These are phyloP conservation scores for Aspergillus wentii DNA, from an alignment of 495 filamentous ascomycete genomes.

Conservation along the genomic window DNA sequence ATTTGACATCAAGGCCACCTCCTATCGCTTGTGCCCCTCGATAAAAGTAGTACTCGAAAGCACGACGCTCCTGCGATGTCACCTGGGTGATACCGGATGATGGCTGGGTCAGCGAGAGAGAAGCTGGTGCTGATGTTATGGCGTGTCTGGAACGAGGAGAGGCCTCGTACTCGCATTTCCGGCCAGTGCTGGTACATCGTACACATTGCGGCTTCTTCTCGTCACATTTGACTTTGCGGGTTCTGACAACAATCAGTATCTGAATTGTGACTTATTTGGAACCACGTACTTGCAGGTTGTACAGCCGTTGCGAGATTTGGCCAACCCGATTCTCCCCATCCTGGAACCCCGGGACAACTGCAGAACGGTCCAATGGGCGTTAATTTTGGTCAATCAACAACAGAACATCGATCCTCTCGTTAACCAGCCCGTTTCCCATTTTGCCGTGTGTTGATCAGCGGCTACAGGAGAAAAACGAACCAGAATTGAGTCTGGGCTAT, in stretches of 20 bases:
- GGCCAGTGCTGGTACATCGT: conserved; percentile 45
- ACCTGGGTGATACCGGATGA: conserved; percentile 19
- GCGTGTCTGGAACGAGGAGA: conserved; percentile 1
- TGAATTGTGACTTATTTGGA: not conserved
- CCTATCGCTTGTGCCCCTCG: conserved; percentile 23
- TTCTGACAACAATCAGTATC: conserved; percentile 19
- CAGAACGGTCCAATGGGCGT: too few relatives aligned
- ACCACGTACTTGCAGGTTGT: not conserved
- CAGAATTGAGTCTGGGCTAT: too few relatives aligned
- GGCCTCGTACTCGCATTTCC: conserved; percentile 39
- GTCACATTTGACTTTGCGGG: conserved; percentile 53
- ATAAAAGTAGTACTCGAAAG: conserved; percentile 38
- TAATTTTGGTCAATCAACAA: too few relatives aligned
- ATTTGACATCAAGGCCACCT: conserved; percentile 46
- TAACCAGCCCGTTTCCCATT: too few relatives aligned
- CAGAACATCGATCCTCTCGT: too few relatives aligned
- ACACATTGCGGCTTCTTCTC: conserved; percentile 46
- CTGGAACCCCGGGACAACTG: too few relatives aligned
- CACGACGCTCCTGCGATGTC: conserved; percentile 32
- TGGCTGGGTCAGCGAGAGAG: conserved; percentile 7
- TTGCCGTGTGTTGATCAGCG: too few relatives aligned
- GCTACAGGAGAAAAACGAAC: too few relatives aligned
- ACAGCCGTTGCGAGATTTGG: not conserved
- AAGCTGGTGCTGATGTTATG: conserved; percentile 7
- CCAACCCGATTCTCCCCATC: not conserved